Percentiles rank a stretch among this genome's conserved stretches.
phyloP scores from a whole-genome alignment of 139 green algal genomes.

The Chlamydomonas incerta region DNA sequence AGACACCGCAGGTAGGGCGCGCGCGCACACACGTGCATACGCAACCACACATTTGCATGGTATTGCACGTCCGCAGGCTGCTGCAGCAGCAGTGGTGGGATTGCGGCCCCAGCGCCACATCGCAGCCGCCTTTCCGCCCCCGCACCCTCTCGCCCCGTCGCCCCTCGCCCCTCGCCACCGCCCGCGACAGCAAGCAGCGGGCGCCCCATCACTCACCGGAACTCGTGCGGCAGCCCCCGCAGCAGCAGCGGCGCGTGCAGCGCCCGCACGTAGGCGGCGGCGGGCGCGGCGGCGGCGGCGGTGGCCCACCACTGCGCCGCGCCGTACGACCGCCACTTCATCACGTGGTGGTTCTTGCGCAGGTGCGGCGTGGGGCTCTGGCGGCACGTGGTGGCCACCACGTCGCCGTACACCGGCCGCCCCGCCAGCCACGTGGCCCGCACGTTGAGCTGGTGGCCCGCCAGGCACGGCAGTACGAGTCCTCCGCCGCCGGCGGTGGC shows the following conservation, averaged over 20 bases:
- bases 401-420: constrained; percentile 30
- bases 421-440: constrained; percentile 43
- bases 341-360: constrained; percentile 25
- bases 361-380: constrained; percentile 26
- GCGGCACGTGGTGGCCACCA: constrained; percentile 30
- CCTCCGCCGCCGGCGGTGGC: too few relatives aligned
- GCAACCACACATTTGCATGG: too few relatives aligned
- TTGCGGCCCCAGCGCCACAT: too few relatives aligned
- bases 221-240: background rate
- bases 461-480: background rate
- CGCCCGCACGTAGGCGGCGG: background rate
- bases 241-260: constrained; percentile 34
- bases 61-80: too few relatives aligned
- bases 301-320: background rate
- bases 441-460: constrained; percentile 29
- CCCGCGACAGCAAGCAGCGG: too few relatives aligned
- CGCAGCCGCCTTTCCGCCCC: too few relatives aligned
- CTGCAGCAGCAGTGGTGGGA: too few relatives aligned
- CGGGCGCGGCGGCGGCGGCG: constrained; percentile 3
- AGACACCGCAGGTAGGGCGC: too few relatives aligned
- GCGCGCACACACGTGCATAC: too few relatives aligned
- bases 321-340: constrained; percentile 37
- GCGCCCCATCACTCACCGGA: background rate
- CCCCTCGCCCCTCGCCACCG: too few relatives aligned
- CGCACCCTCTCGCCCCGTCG: too few relatives aligned